Percentiles rank a stretch among this genome's conserved stretches.
phyloP scores from a whole-genome alignment of 495 filamentous ascomycete genomes.

The Penicillium crystallinum region DNA sequence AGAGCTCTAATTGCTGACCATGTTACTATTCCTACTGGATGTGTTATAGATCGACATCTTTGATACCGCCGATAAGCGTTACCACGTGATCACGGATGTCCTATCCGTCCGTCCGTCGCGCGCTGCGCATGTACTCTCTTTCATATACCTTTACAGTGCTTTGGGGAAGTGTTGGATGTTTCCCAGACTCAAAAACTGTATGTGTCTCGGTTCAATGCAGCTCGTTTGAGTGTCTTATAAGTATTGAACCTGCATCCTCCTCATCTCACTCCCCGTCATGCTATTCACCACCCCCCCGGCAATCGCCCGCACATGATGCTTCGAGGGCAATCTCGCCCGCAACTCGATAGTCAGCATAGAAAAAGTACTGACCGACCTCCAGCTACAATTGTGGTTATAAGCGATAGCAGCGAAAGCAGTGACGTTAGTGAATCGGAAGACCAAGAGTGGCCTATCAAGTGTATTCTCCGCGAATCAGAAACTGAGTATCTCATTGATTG shows the following conservation, averaged over 20 bases:
- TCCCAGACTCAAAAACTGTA: background rate
- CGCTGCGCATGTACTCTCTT: conserved; percentile 11
- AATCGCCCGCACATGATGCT: conserved; percentile 6
- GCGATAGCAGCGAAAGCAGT: conserved; percentile 1
- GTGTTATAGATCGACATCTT: background rate
- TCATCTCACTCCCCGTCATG: conserved; percentile 4
- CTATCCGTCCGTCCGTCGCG: conserved; percentile 6
- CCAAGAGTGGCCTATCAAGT: conserved; percentile 33
- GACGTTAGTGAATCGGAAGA: conserved; percentile 8
- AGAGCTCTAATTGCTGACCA: background rate
- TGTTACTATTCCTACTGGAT: background rate
- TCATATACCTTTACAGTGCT: conserved; percentile 4
- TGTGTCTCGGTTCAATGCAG: conserved; percentile 1
- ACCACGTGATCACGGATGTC: conserved; percentile 14
- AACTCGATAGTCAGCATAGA: background rate
- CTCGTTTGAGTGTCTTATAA: background rate
- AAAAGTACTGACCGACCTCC: background rate
- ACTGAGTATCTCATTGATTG: conserved; percentile 41
- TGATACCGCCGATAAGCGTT: conserved; percentile 12
- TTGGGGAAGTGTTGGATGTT: conserved; percentile 2
- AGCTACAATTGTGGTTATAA: background rate
- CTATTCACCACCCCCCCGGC: background rate
- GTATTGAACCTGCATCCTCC: background rate
- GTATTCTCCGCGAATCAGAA: conserved; percentile 36
- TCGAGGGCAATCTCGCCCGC: background rate